phyloP scores from a whole-genome alignment of 179 eudicot genomes.

The Dionaea muscipula region DNA sequence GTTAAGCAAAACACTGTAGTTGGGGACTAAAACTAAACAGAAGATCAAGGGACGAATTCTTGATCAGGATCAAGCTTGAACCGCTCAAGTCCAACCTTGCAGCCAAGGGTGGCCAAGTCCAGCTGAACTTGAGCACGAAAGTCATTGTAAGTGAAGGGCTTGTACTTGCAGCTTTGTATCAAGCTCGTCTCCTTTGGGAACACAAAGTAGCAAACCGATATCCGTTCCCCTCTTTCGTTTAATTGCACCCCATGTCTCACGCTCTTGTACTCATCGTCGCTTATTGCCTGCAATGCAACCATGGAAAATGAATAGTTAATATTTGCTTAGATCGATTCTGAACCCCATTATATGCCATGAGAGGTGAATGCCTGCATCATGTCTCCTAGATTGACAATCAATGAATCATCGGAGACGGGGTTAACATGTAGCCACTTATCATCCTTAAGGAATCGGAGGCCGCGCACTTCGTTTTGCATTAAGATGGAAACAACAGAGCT shows the following conservation, averaged over 20 bases:
- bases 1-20: no score
- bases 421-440: slow-evolving; percentile 38
- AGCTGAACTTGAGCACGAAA: slow-evolving; percentile 48
- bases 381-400: slow-evolving; percentile 61
- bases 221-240: slow-evolving; percentile 33
- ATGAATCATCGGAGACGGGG: slow-evolving; percentile 31
- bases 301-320: not conserved
- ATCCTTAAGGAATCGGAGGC: slow-evolving; percentile 46
- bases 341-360: not conserved
- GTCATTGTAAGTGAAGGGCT: slow-evolving; percentile 55
- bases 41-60: no score
- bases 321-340: no score
- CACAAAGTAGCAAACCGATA: slow-evolving; percentile 66
- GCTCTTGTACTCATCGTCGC: slow-evolving; percentile 58
- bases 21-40: no score
- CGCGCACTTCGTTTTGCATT: slow-evolving; percentile 50
- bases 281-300: slow-evolving; percentile 32
- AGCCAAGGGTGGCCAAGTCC: slow-evolving; percentile 40
- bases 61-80: slow-evolving; percentile 15
- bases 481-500: slow-evolving; percentile 57
- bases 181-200: slow-evolving; percentile 41
- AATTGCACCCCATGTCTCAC: slow-evolving; percentile 63
- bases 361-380: slow-evolving; percentile 51
- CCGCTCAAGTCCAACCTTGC: slow-evolving; percentile 38
- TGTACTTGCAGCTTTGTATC: slow-evolving; percentile 43